Base-by-base conservation (phyloP, 73 alveolate species). In the Paramecium sonneborni region DNA sequence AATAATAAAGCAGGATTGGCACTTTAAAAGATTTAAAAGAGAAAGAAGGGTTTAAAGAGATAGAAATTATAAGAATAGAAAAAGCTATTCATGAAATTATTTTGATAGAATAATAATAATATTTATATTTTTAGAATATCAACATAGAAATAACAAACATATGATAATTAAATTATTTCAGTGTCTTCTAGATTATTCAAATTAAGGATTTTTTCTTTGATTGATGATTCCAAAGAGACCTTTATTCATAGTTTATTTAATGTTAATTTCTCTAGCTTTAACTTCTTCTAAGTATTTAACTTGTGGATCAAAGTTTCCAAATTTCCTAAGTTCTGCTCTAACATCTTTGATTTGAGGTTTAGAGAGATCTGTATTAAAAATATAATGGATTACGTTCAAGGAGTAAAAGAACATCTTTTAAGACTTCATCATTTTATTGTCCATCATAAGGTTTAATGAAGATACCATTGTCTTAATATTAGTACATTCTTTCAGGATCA, bases 381-480 rank as follows among this genome's bases (percentile, higher is more conserved):
- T 72, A n/a, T 32, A 14, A 30, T 30, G 12, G 0, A 10, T 32
- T 72, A 72, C 86, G 91, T 92, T 96, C 98, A 1, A 96, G 93
- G 93, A 96, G 95, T 15, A 98, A 97, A 70, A 96, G 56, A 10
- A 94, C 48, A 88, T 96, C 97, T 38, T 82, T 68, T 21, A 96
- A 94, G 34, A 74, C 97, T 46, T 96, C 96, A 76, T 96, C 99
- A 18, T 34, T 32, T 32, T 79, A 68, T 62, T 89, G 94, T 56
- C 99, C 99, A 62, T 96, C 96, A 92, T 93, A 96, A 24, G 57
- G 72, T 7, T 97, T 96, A 2, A 96, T 86, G 23, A 96, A 48
- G 6, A 96, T 70, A 38, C 94, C 97, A 95, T 96, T 96, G 15
- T 96, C 97, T 38, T 89, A 69, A 85, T 96, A 98, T 58, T 85